phyloP scores from a whole-genome alignment of 306 rosid genomes.

The Biancaea sappan region DNA sequence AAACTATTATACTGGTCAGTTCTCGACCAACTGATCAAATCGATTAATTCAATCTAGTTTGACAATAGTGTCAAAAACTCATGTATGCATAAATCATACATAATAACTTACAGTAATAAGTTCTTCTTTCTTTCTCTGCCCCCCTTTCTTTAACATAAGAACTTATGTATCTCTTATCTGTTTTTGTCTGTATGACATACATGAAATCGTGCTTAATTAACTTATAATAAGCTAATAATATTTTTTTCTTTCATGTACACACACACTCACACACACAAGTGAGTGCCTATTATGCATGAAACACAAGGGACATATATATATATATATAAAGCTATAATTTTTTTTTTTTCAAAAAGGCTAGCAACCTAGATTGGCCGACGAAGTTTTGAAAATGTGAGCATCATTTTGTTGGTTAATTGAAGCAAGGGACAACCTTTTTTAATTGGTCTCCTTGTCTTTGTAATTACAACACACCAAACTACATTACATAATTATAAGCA shows the following conservation, averaged over 20 bases:
- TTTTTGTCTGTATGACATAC: background rate
- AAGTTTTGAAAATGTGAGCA: constrained; percentile 35
- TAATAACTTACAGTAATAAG: background rate
- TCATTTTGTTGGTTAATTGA: constrained; percentile 23
- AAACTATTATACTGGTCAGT: too few relatives aligned
- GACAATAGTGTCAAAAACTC: too few relatives aligned
- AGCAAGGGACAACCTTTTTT: constrained; percentile 47
- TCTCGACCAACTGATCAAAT: too few relatives aligned
- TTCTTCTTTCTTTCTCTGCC: background rate
- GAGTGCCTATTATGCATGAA: constrained; percentile 23
- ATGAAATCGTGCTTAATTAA: background rate
- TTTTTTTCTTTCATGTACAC: background rate
- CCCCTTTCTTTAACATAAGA: background rate
- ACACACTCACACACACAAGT: background rate
- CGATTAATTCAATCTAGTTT: too few relatives aligned
- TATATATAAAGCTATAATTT: background rate
- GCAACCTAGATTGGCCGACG: constrained; percentile 23
- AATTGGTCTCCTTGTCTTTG: constrained; percentile 44
- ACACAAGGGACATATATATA: background rate
- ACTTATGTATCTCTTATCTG: background rate
- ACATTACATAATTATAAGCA: constrained; percentile 23
- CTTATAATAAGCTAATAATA: background rate
- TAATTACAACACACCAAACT: constrained; percentile 28
- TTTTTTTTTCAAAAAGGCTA: too few relatives aligned
- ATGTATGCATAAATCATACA: background rate